Evolutionary conservation across 352 stramenopile genomes (phyloP).

Genomic region (Globisporangium carolinianum): DNA sequence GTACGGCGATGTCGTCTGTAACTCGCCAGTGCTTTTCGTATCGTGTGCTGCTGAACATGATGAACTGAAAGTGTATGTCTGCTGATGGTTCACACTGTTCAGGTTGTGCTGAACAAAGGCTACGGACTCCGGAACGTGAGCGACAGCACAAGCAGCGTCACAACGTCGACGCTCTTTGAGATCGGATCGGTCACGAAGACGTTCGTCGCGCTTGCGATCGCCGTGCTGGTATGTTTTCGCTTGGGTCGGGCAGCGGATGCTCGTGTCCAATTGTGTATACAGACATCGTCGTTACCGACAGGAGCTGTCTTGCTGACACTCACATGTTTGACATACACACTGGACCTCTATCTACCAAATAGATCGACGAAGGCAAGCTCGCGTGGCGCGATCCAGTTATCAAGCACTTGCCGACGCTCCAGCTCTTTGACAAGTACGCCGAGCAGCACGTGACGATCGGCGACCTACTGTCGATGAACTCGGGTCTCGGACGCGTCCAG

Average conservation of each 20-base stretch:
- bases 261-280: neutral
- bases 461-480: conserved; percentile 58
- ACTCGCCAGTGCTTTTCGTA: neutral
- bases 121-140: conserved; percentile 31
- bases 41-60: conserved; percentile 2
- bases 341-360: neutral
- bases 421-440: conserved; percentile 52
- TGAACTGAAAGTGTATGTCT: conserved; percentile 1
- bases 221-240: conserved; percentile 20
- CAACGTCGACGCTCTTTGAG: conserved; percentile 44
- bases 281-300: neutral
- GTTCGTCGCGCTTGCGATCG: conserved; percentile 40
- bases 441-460: conserved; percentile 41
- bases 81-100: neutral
- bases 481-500: conserved; percentile 23
- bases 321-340: neutral
- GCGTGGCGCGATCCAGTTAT: conserved; percentile 48
- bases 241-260: neutral
- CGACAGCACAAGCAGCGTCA: conserved; percentile 25
- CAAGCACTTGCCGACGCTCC: conserved; percentile 40
- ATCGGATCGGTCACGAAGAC: conserved; percentile 67
- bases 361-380: conserved; percentile 49
- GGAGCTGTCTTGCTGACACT: neutral
- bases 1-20: conserved; percentile 3
- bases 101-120: conserved; percentile 32